Percentiles rank a stretch among this genome's conserved stretches.
These are phyloP conservation scores for Sambucus nigra DNA, from an alignment of 129 eudicot species.

Conservation along the genomic window DNA sequence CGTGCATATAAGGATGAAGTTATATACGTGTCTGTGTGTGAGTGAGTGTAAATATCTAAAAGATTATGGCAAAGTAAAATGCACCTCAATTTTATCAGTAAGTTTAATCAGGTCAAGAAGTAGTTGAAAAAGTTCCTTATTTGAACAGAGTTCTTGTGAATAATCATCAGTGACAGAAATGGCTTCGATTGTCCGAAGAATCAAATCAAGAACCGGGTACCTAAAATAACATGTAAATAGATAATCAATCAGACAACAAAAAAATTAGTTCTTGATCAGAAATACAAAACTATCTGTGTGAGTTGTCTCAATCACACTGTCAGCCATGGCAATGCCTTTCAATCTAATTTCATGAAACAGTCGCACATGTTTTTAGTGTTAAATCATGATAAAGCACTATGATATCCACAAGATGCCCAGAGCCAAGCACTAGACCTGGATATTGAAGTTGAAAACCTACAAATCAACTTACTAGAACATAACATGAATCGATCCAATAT, in stretches of 20 bases:
- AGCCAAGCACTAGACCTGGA: too few relatives aligned
- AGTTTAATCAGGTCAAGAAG: slow-evolving; percentile 54
- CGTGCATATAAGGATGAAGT: background rate
- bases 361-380: too few relatives aligned
- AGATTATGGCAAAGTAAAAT: background rate
- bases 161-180: slow-evolving; percentile 50
- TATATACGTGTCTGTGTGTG: too few relatives aligned
- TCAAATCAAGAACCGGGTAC: slow-evolving; percentile 58
- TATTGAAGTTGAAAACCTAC: too few relatives aligned
- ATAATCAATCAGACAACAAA: background rate
- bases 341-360: too few relatives aligned
- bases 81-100: slow-evolving; percentile 80
- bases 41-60: background rate
- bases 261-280: background rate
- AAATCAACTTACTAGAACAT: too few relatives aligned
- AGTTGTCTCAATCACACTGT: too few relatives aligned
- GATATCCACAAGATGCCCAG: too few relatives aligned
- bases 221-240: slow-evolving; percentile 28
- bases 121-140: slow-evolving; percentile 50
- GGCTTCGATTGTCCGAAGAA: slow-evolving; percentile 80
- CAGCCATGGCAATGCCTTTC: too few relatives aligned
- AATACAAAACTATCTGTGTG: too few relatives aligned
- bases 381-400: too few relatives aligned
- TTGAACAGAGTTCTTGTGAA: slow-evolving; percentile 55
- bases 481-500: too few relatives aligned